phyloP scores from a whole-genome alignment of 2,329 filamentous ascomycete species.

The Ophiostoma piceae region DNA sequence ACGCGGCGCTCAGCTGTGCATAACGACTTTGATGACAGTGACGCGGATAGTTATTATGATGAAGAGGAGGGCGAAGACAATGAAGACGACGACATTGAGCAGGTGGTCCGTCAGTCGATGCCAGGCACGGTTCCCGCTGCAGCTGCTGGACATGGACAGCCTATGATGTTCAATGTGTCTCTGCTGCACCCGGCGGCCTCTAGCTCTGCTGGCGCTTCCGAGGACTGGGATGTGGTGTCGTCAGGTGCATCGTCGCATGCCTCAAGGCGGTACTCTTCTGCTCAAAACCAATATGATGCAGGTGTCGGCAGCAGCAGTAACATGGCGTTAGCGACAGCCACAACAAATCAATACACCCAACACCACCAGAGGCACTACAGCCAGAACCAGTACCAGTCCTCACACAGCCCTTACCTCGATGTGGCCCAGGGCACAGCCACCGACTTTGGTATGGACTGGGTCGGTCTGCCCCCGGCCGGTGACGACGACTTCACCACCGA shows the following conservation, averaged over 20 bases:
- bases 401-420: not conserved
- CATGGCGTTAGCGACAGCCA: not conserved
- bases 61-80: not conserved
- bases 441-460: not conserved
- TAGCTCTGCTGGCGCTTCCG: not conserved
- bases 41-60: not conserved
- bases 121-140: not conserved
- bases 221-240: not conserved
- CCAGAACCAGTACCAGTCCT: not conserved
- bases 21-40: not conserved
- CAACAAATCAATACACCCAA: not conserved
- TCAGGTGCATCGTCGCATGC: not conserved
- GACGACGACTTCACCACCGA: not conserved
- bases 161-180: not conserved
- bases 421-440: not conserved
- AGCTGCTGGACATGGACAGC: not conserved
- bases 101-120: not conserved
- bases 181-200: not conserved
- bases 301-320: not conserved
- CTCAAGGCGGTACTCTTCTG: not conserved
- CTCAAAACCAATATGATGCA: not conserved
- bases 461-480: not conserved
- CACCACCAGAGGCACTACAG: slow-evolving; percentile 2
- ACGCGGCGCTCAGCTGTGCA: not conserved
- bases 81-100: not conserved